Conservation (phyloP, 306 rosid genomes). For the Sicyos baderoa region DNA sequence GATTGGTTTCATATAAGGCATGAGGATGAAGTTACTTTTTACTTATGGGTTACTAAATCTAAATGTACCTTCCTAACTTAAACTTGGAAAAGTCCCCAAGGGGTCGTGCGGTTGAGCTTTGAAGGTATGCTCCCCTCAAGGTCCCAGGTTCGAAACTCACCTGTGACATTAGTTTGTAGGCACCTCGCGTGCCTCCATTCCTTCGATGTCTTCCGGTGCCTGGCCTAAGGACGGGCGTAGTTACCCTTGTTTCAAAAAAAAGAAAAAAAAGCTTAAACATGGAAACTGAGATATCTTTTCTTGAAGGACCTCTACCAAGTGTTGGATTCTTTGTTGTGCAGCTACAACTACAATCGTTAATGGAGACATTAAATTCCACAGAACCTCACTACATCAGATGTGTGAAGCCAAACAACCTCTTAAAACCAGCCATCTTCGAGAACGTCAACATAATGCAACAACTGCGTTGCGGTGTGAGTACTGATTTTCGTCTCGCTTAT, state of each 20-base stretch:
- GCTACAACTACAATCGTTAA: slow-evolving; percentile 82
- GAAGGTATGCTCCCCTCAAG: too few relatives aligned
- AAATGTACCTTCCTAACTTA: slow-evolving; percentile 7
- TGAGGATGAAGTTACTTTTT: neutral
- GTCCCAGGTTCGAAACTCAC: too few relatives aligned
- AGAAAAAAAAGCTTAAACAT: too few relatives aligned
- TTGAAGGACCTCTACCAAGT: neutral
- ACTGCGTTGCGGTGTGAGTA: slow-evolving; percentile 98
- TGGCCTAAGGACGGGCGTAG: too few relatives aligned
- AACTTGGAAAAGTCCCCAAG: too few relatives aligned
- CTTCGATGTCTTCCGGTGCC: too few relatives aligned
- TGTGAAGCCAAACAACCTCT: slow-evolving; percentile 94
- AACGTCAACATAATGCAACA: slow-evolving; percentile 92
- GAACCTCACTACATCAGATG: slow-evolving; percentile 98
- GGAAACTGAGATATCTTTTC: neutral
- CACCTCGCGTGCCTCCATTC: too few relatives aligned
- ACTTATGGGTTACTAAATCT: neutral
- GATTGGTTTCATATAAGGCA: neutral
- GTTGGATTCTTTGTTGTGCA: slow-evolving; percentile 41
- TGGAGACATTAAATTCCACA: slow-evolving; percentile 90
- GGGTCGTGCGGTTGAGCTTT: too few relatives aligned
- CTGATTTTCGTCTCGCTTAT: slow-evolving; percentile 27
- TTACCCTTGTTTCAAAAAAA: too few relatives aligned
- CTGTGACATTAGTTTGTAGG: too few relatives aligned
- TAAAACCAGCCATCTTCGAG: slow-evolving; percentile 94